Conservation (phyloP, 1,284 basidiomycete species). For the Trichosporon sp. region DNA sequence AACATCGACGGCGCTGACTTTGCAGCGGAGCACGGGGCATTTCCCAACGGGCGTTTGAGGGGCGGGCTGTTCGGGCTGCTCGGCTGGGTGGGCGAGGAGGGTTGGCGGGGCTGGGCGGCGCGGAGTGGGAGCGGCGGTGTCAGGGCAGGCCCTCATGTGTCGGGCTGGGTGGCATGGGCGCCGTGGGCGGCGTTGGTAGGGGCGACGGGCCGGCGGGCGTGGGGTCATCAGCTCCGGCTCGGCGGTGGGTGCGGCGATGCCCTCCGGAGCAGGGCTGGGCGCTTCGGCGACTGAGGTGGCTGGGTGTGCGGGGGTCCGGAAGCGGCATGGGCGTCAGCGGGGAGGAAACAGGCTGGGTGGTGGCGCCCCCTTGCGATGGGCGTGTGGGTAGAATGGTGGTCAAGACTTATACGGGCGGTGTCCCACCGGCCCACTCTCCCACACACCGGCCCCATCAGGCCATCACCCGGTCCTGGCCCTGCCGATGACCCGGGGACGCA, state of each 20-base stretch:
- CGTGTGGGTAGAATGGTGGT: neutral
- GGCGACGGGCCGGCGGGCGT: too few relatives aligned
- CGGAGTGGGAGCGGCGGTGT: too few relatives aligned
- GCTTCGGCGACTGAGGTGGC: too few relatives aligned
- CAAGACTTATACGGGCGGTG: neutral
- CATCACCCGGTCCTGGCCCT: neutral
- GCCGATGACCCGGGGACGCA: neutral
- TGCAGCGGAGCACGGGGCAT: too few relatives aligned
- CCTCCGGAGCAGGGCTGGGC: too few relatives aligned
- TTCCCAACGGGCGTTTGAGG: too few relatives aligned
- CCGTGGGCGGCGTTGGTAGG: neutral
- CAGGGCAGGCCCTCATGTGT: neutral
- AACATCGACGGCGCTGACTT: too few relatives aligned
- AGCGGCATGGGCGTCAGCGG: neutral
- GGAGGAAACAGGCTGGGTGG: neutral
- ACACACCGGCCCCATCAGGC: neutral
- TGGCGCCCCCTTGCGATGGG: neutral
- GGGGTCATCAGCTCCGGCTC: too few relatives aligned
- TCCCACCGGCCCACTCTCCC: slow-evolving; percentile 5
- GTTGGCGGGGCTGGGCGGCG: neutral
- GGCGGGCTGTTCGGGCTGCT: too few relatives aligned
- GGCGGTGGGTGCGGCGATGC: too few relatives aligned
- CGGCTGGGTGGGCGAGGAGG: too few relatives aligned
- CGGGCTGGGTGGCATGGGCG: neutral
- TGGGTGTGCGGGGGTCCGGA: too few relatives aligned